Evolutionary conservation across 352 stramenopile species (phyloP).

Genomic region (Phytophthora podocarpi): DNA sequence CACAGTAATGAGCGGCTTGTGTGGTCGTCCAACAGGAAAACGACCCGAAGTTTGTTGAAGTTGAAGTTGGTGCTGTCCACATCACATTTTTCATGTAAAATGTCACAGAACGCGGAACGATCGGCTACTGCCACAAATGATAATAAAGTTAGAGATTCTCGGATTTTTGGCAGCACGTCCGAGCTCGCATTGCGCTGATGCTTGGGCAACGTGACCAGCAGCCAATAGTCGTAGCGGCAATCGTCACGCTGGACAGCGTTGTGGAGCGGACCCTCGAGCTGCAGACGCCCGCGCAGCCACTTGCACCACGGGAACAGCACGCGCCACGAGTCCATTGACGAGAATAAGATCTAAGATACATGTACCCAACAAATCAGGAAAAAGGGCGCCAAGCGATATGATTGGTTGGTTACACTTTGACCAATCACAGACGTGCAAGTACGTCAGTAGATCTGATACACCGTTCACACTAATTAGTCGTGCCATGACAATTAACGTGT

Average conservation of each 20-base stretch:
- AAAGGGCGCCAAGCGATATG: conserved; percentile 10
- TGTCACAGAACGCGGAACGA: conserved; percentile 16
- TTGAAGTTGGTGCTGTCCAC: conserved; percentile 19
- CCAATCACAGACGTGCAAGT: conserved; percentile 5
- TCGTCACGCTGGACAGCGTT: conserved; percentile 1
- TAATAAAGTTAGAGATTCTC: conserved; percentile 39
- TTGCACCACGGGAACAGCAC: conserved; percentile 40
- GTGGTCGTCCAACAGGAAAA: conserved; percentile 43
- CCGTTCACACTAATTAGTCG: too few relatives aligned
- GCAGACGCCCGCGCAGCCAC: conserved; percentile 33
- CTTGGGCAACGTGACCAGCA: conserved; percentile 39
- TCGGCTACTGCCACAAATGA: conserved; percentile 31
- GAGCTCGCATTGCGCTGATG: conserved; percentile 28
- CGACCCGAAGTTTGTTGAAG: conserved; percentile 20
- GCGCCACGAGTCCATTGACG: conserved; percentile 28
- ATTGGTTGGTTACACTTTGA: not conserved
- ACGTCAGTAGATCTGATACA: too few relatives aligned
- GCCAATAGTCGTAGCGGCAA: conserved; percentile 6
- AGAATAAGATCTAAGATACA: conserved; percentile 16
- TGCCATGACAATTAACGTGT: too few relatives aligned
- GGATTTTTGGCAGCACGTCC: conserved; percentile 27
- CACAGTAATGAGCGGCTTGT: conserved; percentile 34
- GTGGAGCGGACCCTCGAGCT: conserved; percentile 19
- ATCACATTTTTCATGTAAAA: conserved; percentile 39
- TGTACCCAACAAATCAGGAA: conserved; percentile 7